Base-by-base conservation (phyloP, 129 eudicot species). In the Tagetes patula region DNA sequence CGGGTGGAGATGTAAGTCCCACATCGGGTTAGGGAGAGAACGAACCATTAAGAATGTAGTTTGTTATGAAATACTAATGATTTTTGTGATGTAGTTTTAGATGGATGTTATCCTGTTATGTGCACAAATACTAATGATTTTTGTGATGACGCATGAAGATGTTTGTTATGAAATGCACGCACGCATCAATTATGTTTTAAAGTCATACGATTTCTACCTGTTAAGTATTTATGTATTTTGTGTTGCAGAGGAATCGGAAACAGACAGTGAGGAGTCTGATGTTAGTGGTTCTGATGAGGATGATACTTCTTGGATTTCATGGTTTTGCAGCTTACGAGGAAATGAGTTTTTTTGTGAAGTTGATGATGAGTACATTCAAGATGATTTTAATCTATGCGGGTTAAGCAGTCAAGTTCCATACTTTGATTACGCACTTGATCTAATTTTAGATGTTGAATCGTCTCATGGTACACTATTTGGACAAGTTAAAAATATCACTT, bases 251-350 rank as follows among this genome's bases (percentile, higher is more conserved):
- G 93, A 87, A 81, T 90, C 93, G 48, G 93, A 90, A 79, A 85
- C 96, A 40, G 96, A 87, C 77, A 90, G 90, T 43, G 96, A 90
- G 82, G 93, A 87, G 69, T 90, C 96, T 68, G 90, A 90, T 77
- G 93, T 85, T 55, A 87, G 96, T 72, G 96, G 93, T 68, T 90
- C 96, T 67, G 93, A 87, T 39, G 96, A 88, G 76, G 96, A 90
- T 34, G 96, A 90, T 49, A 90, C 96, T 30, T 85, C 93, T 50
- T 90, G 96, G 96, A 87, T 90, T 68, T 87, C 96, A 74, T 90
- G 96, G 96, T 90, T 90, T 70, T 90, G 96, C 85, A 90, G 87
- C 77, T 69, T 90, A 81, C 69, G 96, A 50, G 93, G 96, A 77
- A 90, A 90, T 74, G 92, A 89, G 70, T 89, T 89, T 61, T 89